phyloP scores from a whole-genome alignment of 179 eudicot species.

The Camellia oleifera region DNA sequence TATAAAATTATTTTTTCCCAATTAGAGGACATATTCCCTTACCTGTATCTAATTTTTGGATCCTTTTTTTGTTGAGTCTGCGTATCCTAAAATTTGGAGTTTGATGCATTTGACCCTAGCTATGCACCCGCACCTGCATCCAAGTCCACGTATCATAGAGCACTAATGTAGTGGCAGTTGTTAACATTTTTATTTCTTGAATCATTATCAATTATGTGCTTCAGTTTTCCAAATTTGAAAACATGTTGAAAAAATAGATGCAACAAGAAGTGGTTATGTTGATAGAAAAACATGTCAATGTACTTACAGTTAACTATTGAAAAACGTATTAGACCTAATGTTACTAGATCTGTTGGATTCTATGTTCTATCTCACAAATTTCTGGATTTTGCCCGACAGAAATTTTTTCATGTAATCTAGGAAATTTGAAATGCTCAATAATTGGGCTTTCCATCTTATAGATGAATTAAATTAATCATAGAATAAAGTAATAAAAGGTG shows the following conservation, averaged over 20 bases:
- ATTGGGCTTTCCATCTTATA: neutral
- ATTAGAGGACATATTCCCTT: no score
- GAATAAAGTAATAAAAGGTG: neutral
- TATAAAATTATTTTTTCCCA: no score
- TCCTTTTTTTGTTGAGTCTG: no score
- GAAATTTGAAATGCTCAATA: neutral
- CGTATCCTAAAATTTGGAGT: no score
- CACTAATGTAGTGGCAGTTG: neutral
- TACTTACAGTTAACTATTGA: neutral
- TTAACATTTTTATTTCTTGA: neutral
- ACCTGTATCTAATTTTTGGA: no score
- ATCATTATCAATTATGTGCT: neutral
- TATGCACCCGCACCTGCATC: no score
- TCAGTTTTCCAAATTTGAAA: neutral
- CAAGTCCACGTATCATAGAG: no score
- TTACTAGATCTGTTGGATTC: neutral
- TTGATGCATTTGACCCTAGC: no score
- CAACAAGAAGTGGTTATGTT: neutral
- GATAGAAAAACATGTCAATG: neutral
- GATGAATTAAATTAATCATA: neutral
- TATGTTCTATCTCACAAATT: neutral
- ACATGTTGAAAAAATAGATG: neutral
- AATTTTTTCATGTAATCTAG: neutral
- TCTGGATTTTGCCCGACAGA: neutral
- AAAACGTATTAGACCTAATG: neutral